A percentile compares a stretch with the other conserved stretches of the same genome.
These are phyloP conservation scores for Phytopythium kandeliae DNA, from an alignment of 352 stramenopile species.

Conservation along the genomic window DNA sequence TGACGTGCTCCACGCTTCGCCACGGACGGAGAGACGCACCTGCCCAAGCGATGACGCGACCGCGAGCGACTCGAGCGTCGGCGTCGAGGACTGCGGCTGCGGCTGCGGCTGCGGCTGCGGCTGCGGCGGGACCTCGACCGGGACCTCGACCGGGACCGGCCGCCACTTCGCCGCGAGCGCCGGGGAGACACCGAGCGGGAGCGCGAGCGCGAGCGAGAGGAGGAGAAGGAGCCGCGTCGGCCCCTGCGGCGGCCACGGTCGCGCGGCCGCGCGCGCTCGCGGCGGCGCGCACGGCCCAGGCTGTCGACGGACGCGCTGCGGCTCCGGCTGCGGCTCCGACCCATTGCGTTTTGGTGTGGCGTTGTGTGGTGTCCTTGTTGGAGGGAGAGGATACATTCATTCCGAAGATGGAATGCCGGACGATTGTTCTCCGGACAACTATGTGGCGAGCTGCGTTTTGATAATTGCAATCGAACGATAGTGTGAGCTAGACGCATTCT, in stretches of 20 bases:
- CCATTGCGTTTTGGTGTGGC: neutral
- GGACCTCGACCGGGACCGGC: constrained; percentile 16
- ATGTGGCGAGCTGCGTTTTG: too few species aligned
- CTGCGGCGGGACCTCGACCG: constrained; percentile 12
- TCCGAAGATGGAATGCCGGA: too few species aligned
- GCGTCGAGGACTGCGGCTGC: constrained; percentile 17
- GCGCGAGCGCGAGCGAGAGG: constrained; percentile 21
- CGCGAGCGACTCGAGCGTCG: constrained; percentile 15
- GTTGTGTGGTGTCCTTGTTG: neutral
- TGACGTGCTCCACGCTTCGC: too few species aligned
- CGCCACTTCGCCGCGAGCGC: constrained; percentile 19
- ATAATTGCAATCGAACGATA: too few species aligned
- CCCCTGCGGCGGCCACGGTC: constrained; percentile 10
- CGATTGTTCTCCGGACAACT: too few species aligned
- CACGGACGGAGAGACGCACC: constrained; percentile 1
- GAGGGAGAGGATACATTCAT: too few species aligned
- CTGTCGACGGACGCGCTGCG: constrained; percentile 64
- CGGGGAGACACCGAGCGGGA: constrained; percentile 22
- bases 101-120: constrained; percentile 17
- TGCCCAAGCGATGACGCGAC: constrained; percentile 8
- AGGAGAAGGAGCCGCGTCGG: constrained; percentile 13
- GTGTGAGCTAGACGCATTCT: too few species aligned
- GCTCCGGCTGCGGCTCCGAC: constrained; percentile 37
- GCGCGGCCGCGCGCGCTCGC: constrained; percentile 7
- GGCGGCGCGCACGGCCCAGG: constrained; percentile 34